phyloP scores from a whole-genome alignment of 495 filamentous ascomycete genomes.

The Pyronema omphalodes region DNA sequence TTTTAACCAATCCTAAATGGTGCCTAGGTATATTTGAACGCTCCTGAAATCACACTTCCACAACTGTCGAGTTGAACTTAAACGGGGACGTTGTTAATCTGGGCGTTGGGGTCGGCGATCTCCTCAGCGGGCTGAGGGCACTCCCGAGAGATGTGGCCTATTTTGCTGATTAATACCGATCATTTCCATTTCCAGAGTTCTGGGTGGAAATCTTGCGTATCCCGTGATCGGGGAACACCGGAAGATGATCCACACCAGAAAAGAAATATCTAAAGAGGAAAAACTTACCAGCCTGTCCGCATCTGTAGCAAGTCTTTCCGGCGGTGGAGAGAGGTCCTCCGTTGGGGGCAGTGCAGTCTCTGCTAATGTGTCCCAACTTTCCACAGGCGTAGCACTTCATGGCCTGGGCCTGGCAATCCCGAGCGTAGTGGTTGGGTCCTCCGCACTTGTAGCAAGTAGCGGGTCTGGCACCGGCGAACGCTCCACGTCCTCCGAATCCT shows the following conservation, averaged over 20 bases:
- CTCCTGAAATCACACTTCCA: no score
- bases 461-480: constrained; percentile 46
- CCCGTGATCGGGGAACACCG: neutral
- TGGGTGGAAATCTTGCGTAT: neutral
- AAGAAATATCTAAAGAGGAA: no score
- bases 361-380: constrained; percentile 93
- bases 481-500: constrained; percentile 46
- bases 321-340: constrained; percentile 87
- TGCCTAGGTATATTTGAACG: no score
- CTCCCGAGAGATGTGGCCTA: constrained; percentile 80
- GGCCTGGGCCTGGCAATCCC: constrained; percentile 96
- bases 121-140: constrained; percentile 49
- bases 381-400: constrained; percentile 99
- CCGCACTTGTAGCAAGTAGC: constrained; percentile 99
- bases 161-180: neutral
- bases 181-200: neutral
- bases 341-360: constrained; percentile 94
- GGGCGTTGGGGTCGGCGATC: neutral
- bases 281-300: constrained; percentile 51
- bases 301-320: constrained; percentile 97
- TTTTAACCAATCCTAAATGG: no score
- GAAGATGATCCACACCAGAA: neutral
- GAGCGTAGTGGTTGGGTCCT: constrained; percentile 90
- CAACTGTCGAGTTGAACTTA: neutral
- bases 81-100: constrained; percentile 1